phyloP scores from a whole-genome alignment of 108 stramenopile genomes.

The Skeletonema tropicum region DNA sequence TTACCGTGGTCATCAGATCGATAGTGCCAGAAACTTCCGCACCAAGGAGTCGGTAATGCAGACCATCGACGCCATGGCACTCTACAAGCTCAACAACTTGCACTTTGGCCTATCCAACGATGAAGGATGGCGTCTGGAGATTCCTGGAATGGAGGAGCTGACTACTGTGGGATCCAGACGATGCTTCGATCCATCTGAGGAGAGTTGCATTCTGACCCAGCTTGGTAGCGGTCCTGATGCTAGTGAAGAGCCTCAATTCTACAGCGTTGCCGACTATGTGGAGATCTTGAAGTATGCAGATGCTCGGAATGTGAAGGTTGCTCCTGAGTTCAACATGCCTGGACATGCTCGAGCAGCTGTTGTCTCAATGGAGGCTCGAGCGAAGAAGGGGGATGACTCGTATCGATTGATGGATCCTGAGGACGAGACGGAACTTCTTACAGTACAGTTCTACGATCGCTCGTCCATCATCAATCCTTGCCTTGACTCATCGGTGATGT shows the following conservation, averaged over 20 bases:
- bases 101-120: constrained; percentile 82
- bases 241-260: constrained; percentile 27
- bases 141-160: constrained; percentile 4
- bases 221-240: background rate
- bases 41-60: constrained; percentile 62
- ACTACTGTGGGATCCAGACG: background rate
- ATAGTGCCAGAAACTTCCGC: constrained; percentile 78
- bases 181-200: constrained; percentile 45
- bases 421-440: background rate
- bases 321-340: constrained; percentile 78
- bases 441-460: background rate
- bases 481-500: background rate
- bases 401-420: background rate
- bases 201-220: constrained; percentile 46
- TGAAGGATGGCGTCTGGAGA: constrained; percentile 55
- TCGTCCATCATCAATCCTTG: background rate
- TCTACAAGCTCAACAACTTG: constrained; percentile 77
- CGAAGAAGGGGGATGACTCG: background rate
- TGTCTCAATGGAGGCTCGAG: background rate
- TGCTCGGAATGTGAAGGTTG: constrained; percentile 64
- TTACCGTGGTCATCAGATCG: constrained; percentile 81
- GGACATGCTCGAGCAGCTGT: constrained; percentile 56
- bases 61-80: constrained; percentile 65
- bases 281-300: constrained; percentile 59
- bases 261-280: constrained; percentile 51